Percentiles rank a stretch among this genome's conserved stretches.
Evolutionary conservation across 108 stramenopile species (phyloP).

Genomic region (Conticribra guillardii): DNA sequence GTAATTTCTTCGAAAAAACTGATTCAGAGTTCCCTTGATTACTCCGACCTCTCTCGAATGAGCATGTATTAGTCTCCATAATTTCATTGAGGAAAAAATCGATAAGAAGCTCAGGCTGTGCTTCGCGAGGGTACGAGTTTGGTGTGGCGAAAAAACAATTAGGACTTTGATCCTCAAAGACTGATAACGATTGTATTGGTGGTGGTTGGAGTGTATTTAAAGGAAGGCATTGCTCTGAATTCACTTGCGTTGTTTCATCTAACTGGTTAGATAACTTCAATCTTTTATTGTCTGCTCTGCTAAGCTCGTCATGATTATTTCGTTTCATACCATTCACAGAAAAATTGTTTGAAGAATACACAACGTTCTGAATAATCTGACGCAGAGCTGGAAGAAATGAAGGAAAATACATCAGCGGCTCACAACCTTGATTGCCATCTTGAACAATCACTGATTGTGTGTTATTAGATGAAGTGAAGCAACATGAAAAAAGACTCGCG

Average conservation of each 20-base stretch:
- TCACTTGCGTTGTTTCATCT: too few relatives aligned
- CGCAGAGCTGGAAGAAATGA: conserved; percentile 57
- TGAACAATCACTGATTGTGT: neutral
- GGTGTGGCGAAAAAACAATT: too few relatives aligned
- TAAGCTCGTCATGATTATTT: neutral
- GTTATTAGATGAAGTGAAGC: conserved; percentile 22
- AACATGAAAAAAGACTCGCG: conserved; percentile 22
- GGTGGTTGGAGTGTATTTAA: too few relatives aligned
- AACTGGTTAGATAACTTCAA: too few relatives aligned
- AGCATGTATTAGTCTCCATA: conserved; percentile 27
- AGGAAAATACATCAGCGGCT: conserved; percentile 73
- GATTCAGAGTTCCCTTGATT: conserved; percentile 9
- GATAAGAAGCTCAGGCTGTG: neutral
- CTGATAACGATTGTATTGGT: too few relatives aligned
- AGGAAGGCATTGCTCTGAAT: too few relatives aligned
- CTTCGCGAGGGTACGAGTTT: too few relatives aligned
- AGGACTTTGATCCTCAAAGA: too few relatives aligned
- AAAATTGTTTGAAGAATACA: neutral
- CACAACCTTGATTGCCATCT: conserved; percentile 67
- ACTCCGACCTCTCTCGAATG: neutral
- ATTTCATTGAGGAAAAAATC: conserved; percentile 1
- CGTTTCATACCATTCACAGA: conserved; percentile 9
- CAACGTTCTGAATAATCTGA: conserved; percentile 1
- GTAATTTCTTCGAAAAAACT: conserved; percentile 13
- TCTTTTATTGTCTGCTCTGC: too few relatives aligned